Percentiles rank a stretch among this genome's conserved stretches.
These are phyloP conservation scores for Thelonectria rubi DNA, from an alignment of 2,329 filamentous ascomycete genomes.

Conservation along the genomic window DNA sequence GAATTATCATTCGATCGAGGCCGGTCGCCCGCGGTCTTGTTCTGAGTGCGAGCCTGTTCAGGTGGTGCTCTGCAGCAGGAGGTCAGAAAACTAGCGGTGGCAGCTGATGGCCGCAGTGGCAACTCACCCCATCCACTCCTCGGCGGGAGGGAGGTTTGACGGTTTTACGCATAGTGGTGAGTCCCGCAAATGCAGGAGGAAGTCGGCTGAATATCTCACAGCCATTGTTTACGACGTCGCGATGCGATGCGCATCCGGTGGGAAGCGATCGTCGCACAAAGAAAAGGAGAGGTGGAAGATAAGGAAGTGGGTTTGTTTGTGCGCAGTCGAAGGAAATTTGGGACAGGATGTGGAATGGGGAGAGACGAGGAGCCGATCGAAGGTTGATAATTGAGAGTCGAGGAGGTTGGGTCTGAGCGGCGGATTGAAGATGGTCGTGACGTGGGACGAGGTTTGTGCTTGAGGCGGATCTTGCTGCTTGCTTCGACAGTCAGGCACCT, in stretches of 20 bases:
- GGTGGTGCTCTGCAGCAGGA: conserved; percentile 51
- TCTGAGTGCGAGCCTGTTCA: conserved; percentile 57
- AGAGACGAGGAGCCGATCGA: neutral
- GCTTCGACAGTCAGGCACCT: conserved; percentile 22
- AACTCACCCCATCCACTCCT: conserved; percentile 96
- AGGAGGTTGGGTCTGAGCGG: neutral
- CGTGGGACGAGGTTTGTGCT: neutral
- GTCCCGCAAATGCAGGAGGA: conserved; percentile 77
- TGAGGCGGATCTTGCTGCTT: conserved; percentile 8
- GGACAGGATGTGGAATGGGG: conserved; percentile 1
- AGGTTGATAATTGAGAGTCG: conserved; percentile 12
- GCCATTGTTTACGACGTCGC: conserved; percentile 54
- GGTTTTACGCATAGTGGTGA: conserved; percentile 89
- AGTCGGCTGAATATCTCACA: conserved; percentile 77
- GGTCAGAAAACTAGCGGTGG: conserved; percentile 35
- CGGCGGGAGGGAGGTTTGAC: conserved; percentile 78
- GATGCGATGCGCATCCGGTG: conserved; percentile 51
- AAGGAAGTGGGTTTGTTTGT: conserved; percentile 18
- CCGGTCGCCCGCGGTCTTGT: conserved; percentile 55
- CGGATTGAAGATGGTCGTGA: conserved; percentile 1
- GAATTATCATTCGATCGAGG: conserved; percentile 55
- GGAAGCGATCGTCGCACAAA: conserved; percentile 35
- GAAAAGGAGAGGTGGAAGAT: conserved; percentile 19
- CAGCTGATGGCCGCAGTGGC: conserved; percentile 14
- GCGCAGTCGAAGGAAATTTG: conserved; percentile 8